Evolutionary conservation across 148 eudicot species (phyloP).

Genomic region (Vaccinium macrocarpon): DNA sequence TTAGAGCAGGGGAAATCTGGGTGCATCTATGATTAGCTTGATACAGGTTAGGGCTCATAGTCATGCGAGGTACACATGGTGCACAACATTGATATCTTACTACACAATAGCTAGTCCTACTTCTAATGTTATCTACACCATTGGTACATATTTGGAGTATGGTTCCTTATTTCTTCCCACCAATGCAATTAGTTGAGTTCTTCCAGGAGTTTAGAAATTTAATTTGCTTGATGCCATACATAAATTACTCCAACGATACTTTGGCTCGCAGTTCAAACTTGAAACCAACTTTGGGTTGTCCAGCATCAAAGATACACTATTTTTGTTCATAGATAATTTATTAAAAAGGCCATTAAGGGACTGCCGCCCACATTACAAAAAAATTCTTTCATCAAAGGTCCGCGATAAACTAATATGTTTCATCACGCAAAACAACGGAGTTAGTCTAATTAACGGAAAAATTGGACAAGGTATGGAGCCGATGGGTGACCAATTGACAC

Average conservation of each 20-base stretch:
- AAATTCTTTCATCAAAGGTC: not conserved
- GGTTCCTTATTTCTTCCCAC: not conserved
- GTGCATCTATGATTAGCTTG: not conserved
- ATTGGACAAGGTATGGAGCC: not conserved
- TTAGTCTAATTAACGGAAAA: not conserved
- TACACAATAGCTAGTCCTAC: not conserved
- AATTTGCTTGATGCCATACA: not conserved
- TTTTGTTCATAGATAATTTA: no score
- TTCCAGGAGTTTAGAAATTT: not conserved
- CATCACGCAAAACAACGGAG: not conserved
- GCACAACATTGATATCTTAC: constrained; percentile 1
- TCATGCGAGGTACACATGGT: not conserved
- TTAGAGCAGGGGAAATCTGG: not conserved
- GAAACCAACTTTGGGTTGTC: constrained; percentile 6
- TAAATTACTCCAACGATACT: not conserved
- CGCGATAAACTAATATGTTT: not conserved
- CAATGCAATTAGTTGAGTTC: not conserved
- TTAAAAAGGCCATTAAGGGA: not conserved
- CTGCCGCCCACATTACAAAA: not conserved
- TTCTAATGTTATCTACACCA: not conserved
- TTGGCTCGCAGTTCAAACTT: not conserved
- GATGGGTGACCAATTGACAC: not conserved
- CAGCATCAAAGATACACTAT: not conserved
- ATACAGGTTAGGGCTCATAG: not conserved
- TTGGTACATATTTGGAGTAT: not conserved